These are phyloP conservation scores for Hygrophoropsis aurantiaca DNA, from an alignment of 768 basidiomycete genomes.

Conservation along the genomic window DNA sequence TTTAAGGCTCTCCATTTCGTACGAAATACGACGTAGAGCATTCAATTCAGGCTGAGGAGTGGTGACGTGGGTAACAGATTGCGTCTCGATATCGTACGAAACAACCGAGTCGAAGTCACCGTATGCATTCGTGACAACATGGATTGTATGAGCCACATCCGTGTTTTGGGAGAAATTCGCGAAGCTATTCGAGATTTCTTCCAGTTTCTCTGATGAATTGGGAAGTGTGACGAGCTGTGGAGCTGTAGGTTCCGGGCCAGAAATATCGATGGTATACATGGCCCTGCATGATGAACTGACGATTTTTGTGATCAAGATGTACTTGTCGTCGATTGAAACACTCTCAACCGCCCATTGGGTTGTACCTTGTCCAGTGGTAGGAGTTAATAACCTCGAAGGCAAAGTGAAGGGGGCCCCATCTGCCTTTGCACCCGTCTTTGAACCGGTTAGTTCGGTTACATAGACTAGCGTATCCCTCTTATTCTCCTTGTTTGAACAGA, in stretches of 20 bases:
- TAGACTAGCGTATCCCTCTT: constrained; percentile 27
- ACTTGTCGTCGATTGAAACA: constrained; percentile 39
- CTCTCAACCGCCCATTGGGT: constrained; percentile 29
- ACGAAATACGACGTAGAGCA: constrained; percentile 34
- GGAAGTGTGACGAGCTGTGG: constrained; percentile 35
- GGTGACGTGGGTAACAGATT: constrained; percentile 36
- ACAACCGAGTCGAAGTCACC: constrained; percentile 39
- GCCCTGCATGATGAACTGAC: constrained; percentile 27
- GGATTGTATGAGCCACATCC: constrained; percentile 26
- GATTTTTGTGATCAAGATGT: constrained; percentile 30
- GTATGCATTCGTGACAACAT: constrained; percentile 37
- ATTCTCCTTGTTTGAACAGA: constrained; percentile 28
- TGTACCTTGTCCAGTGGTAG: constrained; percentile 12
- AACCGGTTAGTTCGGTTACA: constrained; percentile 17
- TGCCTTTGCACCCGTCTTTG: constrained; percentile 15
- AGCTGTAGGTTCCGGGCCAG: constrained; percentile 19
- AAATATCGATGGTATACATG: constrained; percentile 34
- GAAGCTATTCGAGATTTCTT: constrained; percentile 17
- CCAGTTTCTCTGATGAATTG: constrained; percentile 29
- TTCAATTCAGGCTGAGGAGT: constrained; percentile 31
- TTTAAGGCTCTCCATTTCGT: constrained; percentile 27
- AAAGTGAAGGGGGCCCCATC: constrained; percentile 20
- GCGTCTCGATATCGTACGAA: constrained; percentile 29
- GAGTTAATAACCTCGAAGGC: constrained; percentile 21
- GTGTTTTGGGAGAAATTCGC: constrained; percentile 33